These are phyloP conservation scores for Suhomyces faveliae DNA, from an alignment of 805 yeast genomes.

Conservation along the genomic window DNA sequence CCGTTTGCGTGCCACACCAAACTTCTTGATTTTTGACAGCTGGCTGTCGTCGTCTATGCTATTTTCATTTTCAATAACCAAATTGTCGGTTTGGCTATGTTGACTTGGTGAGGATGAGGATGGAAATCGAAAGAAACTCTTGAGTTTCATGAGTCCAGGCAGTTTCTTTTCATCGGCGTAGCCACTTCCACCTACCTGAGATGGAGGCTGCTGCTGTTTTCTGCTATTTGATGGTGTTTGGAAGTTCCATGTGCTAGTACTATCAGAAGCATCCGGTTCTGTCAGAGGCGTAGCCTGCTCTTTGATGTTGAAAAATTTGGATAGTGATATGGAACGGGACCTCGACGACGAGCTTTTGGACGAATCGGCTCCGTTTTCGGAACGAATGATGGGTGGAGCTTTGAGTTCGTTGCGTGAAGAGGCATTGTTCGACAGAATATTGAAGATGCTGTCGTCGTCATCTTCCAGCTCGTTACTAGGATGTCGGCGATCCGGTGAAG, in stretches of 20 bases:
- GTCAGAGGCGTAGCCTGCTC: slow-evolving; percentile 9
- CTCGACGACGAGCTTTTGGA: slow-evolving; percentile 9
- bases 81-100: neutral
- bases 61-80: neutral
- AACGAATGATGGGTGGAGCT: slow-evolving; percentile 12
- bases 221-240: neutral
- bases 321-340: slow-evolving; percentile 26
- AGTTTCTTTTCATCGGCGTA: slow-evolving; percentile 15
- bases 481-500: neutral
- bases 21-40: slow-evolving; percentile 2
- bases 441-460: slow-evolving; percentile 2
- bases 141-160: slow-evolving; percentile 27
- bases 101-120: slow-evolving; percentile 2
- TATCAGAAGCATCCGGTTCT: neutral
- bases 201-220: neutral
- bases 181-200: slow-evolving; percentile 3
- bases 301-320: slow-evolving; percentile 26
- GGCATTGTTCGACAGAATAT: slow-evolving; percentile 5
- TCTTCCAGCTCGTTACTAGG: too few species aligned
- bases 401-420: slow-evolving; percentile 1
- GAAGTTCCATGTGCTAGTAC: neutral
- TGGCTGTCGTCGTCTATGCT: neutral
- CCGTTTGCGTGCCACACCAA: slow-evolving; percentile 9
- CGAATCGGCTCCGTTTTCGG: slow-evolving; percentile 9
- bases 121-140: slow-evolving; percentile 26